Evolutionary conservation across 2,329 filamentous ascomycete species (phyloP), one percentile per base, ranked within the genome.

Genomic region (Fusarium sp.): DNA sequence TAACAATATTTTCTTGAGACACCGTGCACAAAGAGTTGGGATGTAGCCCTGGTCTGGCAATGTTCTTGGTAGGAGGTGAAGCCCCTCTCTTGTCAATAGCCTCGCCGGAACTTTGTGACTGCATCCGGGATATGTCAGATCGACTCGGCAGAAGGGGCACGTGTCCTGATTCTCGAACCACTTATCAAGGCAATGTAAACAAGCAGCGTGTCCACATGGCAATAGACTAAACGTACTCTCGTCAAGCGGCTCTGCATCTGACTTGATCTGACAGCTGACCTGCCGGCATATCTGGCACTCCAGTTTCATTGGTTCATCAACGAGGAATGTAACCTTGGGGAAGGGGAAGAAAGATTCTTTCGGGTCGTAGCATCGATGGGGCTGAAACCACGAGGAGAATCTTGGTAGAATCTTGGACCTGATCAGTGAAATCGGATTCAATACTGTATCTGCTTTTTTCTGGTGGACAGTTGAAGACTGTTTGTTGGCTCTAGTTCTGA

Each of bases 161-260:
- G 48, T 64, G 5, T 56, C 32, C 33, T 76, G 52, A 1, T 26
- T 32, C 0, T 28, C 24, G 7, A 78, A 45, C 76, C 78, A 79
- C 3, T 19, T 35, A 4, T 56, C 37, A 17, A 80, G 50, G 40
- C 79, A 81, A 3, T 10, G 17, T 6, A 60, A 44, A 49, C 79
- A 77, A 6, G 66, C 76, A 6, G 76, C 60, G 52, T 82, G 80
- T 0, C 78, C 79, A 39, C 79, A 80, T 0, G 80, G 76, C 24
- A 80, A 60, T 2, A 80, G 75, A 5, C 68, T 62, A 2, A 78
- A 73, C 2, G 66, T 68, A 11, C 56, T 63, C 32, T 73, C 56
- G 20, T 55, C 56, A 28, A 44, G 35, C 37, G 49, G 54, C 47
- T 67, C 46, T 41, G 45, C 19, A 19, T 66, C 67, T n/a, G 64